phyloP scores from a whole-genome alignment of 2,329 filamentous ascomycete genomes.

The Paracoccidioides lutzii region DNA sequence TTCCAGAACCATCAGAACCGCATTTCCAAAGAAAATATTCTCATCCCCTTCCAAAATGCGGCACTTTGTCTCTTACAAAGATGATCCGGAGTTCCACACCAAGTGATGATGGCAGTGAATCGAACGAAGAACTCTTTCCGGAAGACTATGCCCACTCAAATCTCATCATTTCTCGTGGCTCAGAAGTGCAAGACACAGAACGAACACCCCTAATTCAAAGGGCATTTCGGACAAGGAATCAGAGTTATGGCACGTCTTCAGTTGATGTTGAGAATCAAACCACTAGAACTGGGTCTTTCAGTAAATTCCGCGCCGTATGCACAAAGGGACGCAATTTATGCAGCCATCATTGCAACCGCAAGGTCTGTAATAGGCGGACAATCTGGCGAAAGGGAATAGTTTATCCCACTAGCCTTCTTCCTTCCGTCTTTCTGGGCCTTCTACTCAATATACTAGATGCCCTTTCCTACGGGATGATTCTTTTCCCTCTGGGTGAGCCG shows the following conservation, averaged over 20 bases:
- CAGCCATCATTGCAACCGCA: constrained; percentile 43
- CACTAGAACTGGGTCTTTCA: neutral
- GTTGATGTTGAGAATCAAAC: neutral
- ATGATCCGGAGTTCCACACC: constrained; percentile 35
- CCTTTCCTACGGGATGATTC: constrained; percentile 89
- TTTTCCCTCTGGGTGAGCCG: constrained; percentile 80
- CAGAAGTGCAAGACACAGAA: constrained; percentile 22
- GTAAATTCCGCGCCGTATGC: neutral
- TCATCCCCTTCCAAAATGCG: constrained; percentile 20
- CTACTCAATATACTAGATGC: constrained; percentile 90
- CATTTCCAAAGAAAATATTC: constrained; percentile 35
- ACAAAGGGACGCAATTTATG: constrained; percentile 11
- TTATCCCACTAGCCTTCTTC: constrained; percentile 57
- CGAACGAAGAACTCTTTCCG: constrained; percentile 10
- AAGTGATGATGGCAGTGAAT: constrained; percentile 13
- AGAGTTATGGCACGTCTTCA: constrained; percentile 18
- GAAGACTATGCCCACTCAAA: constrained; percentile 8
- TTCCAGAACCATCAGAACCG: constrained; percentile 50
- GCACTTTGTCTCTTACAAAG: constrained; percentile 38
- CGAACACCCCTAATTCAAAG: constrained; percentile 25
- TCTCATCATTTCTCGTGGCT: constrained; percentile 13
- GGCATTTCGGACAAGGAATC: constrained; percentile 17
- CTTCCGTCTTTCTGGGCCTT: constrained; percentile 76
- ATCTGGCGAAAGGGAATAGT: constrained; percentile 54
- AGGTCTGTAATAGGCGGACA: constrained; percentile 55